Evolutionary conservation across 129 eudicot genomes (phyloP).

Genomic region (Mikania micrantha): DNA sequence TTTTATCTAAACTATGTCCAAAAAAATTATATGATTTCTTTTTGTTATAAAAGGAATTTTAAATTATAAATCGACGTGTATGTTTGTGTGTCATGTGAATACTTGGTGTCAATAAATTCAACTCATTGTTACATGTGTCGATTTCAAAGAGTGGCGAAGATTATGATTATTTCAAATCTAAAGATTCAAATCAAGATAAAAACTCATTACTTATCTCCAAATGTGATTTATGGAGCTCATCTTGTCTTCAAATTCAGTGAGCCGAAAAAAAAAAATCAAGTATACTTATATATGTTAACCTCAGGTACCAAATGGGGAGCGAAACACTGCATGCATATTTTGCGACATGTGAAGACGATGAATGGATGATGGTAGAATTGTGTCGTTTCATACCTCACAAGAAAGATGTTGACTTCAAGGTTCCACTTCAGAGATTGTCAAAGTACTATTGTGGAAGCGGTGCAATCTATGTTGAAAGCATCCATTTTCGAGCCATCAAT

Average conservation of each 20-base stretch:
- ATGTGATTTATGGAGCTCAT: constrained; percentile 2
- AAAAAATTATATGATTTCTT: too few relatives aligned
- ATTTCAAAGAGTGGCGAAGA: not conserved
- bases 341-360: not conserved
- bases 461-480: constrained; percentile 2
- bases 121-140: not conserved
- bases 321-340: constrained; percentile 3
- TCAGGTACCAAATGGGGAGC: not conserved
- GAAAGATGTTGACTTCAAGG: not conserved
- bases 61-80: too few relatives aligned
- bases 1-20: too few relatives aligned
- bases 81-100: too few relatives aligned
- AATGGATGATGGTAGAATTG: constrained; percentile 1
- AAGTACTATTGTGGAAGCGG: not conserved
- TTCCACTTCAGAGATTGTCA: not conserved
- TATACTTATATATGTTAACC: not conserved
- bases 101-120: too few relatives aligned
- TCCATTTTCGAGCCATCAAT: not conserved
- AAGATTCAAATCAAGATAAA: not conserved
- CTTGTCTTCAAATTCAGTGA: constrained; percentile 15
- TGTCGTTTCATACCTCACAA: not conserved
- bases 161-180: not conserved
- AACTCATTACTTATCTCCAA: not conserved
- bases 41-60: too few relatives aligned
- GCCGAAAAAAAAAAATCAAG: not conserved